Conservation (phyloP, 2,329 filamentous ascomycete genomes). For the Drechslerella dactyloides region DNA sequence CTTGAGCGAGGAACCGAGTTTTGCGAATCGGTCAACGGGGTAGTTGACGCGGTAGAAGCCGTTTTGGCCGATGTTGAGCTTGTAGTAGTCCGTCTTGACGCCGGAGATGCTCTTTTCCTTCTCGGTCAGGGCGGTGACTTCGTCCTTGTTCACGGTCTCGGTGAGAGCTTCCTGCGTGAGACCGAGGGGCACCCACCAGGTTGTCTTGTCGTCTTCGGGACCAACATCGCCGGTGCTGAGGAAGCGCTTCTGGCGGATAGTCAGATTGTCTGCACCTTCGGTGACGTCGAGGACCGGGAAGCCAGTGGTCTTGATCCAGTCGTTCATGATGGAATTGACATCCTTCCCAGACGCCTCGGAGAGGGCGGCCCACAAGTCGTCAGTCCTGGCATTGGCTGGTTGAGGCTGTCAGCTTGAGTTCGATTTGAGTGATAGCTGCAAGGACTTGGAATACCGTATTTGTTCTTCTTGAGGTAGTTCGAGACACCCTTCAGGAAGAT, state of each 20-base stretch:
- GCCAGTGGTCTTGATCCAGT: conserved; percentile 94
- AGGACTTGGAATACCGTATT: conserved; percentile 67
- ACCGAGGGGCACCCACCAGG: conserved; percentile 93
- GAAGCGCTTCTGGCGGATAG: conserved; percentile 85
- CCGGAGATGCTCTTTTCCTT: conserved; percentile 79
- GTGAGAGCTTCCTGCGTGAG: conserved; percentile 76
- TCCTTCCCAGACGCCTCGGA: conserved; percentile 86
- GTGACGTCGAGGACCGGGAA: conserved; percentile 87
- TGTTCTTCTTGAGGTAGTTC: conserved; percentile 84
- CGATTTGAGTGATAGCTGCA: too few species aligned
- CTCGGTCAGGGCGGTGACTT: conserved; percentile 71
- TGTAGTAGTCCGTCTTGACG: conserved; percentile 83
- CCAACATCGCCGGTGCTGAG: conserved; percentile 89
- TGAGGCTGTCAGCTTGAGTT: conserved; percentile 4
- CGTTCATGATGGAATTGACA: conserved; percentile 84
- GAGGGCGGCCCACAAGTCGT: conserved; percentile 87
- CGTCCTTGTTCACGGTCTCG: conserved; percentile 57
- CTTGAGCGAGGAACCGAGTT: conserved; percentile 77
- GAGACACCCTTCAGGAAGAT: conserved; percentile 89
- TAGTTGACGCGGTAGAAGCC: conserved; percentile 95
- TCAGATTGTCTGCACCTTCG: conserved; percentile 82
- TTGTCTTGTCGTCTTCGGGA: conserved; percentile 85
- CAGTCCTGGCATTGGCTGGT: conserved; percentile 77
- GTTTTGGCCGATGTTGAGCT: conserved; percentile 86
- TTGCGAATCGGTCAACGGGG: conserved; percentile 78